These are phyloP conservation scores for Penicillium arizonense DNA, from an alignment of 495 filamentous ascomycete species.

Conservation along the genomic window DNA sequence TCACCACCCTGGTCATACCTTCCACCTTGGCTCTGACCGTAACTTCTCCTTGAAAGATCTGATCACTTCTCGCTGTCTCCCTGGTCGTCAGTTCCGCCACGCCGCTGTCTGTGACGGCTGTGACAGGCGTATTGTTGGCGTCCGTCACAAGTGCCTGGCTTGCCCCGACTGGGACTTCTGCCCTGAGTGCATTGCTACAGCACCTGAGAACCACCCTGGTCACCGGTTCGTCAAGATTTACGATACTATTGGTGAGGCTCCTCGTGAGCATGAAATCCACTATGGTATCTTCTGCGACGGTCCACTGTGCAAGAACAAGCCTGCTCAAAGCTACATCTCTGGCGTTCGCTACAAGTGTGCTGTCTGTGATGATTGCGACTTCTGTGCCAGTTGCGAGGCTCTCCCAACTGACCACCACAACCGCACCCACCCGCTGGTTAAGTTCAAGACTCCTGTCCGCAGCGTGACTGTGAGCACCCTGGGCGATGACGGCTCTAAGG, in stretches of 20 bases:
- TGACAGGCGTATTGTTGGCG: constrained; percentile 81
- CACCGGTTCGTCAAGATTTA: constrained; percentile 93
- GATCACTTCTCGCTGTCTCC: constrained; percentile 60
- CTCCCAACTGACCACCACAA: constrained; percentile 83
- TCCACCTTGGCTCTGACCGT: constrained; percentile 45
- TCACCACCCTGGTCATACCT: constrained; percentile 87
- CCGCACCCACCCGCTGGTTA: constrained; percentile 91
- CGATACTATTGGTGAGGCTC: constrained; percentile 64
- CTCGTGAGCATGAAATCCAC: constrained; percentile 56
- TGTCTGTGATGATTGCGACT: constrained; percentile 93
- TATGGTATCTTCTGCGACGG: constrained; percentile 93
- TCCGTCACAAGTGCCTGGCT: constrained; percentile 94
- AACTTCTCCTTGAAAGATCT: constrained; percentile 40
- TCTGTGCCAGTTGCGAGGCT: constrained; percentile 93
- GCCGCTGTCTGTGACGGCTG: constrained; percentile 94
- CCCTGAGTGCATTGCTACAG: constrained; percentile 66
- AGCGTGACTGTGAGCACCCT: constrained; percentile 85
- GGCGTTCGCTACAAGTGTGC: constrained; percentile 96
- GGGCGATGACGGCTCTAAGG: constrained; percentile 67
- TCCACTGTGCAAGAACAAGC: constrained; percentile 71
- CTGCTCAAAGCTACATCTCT: constrained; percentile 64
- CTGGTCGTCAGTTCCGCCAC: constrained; percentile 82
- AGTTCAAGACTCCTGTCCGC: constrained; percentile 92
- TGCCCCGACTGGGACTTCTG: constrained; percentile 99
- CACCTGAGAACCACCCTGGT: constrained; percentile 66